Evolutionary conservation across 2,329 filamentous ascomycete genomes (phyloP).

Genomic region (Zymoseptoria pseudotritici): DNA sequence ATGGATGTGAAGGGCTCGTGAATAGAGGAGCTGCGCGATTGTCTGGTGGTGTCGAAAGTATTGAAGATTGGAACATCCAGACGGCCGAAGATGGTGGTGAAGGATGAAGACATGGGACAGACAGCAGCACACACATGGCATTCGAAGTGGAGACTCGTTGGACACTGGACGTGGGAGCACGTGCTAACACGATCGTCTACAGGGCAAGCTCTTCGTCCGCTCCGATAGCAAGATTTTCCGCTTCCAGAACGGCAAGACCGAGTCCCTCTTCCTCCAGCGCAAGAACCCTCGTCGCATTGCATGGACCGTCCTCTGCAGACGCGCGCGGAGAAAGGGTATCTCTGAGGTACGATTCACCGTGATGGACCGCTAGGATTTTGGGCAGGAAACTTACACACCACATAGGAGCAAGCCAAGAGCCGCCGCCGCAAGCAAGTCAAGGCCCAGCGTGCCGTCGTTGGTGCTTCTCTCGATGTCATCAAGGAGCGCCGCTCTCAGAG

Average conservation of each 20-base stretch:
- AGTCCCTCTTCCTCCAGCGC: constrained; percentile 99
- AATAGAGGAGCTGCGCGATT: background rate
- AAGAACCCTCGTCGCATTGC: constrained; percentile 99
- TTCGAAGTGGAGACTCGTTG: background rate
- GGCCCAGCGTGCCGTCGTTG: constrained; percentile 96
- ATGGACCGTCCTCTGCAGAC: constrained; percentile 96
- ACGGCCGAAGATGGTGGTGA: background rate
- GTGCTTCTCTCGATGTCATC: constrained; percentile 98
- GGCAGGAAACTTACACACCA: constrained; percentile 12
- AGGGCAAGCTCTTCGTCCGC: constrained; percentile 99
- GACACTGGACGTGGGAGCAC: background rate
- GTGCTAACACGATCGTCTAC: constrained; percentile 20
- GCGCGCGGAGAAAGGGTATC: constrained; percentile 99
- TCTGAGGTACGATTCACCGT: constrained; percentile 76
- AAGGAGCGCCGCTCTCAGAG: constrained; percentile 95
- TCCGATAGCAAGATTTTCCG: constrained; percentile 99
- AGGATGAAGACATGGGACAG: background rate
- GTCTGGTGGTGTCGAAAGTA: background rate
- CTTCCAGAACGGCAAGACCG: constrained; percentile 99
- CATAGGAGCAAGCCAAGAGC: constrained; percentile 99
- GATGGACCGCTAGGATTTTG: background rate
- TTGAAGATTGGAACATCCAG: background rate
- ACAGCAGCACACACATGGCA: constrained; percentile 1
- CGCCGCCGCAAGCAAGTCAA: constrained; percentile 96
- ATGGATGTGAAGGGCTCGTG: background rate